Conservation (phyloP, 2,329 filamentous ascomycete species). For the Monosporascus cannonballus region DNA sequence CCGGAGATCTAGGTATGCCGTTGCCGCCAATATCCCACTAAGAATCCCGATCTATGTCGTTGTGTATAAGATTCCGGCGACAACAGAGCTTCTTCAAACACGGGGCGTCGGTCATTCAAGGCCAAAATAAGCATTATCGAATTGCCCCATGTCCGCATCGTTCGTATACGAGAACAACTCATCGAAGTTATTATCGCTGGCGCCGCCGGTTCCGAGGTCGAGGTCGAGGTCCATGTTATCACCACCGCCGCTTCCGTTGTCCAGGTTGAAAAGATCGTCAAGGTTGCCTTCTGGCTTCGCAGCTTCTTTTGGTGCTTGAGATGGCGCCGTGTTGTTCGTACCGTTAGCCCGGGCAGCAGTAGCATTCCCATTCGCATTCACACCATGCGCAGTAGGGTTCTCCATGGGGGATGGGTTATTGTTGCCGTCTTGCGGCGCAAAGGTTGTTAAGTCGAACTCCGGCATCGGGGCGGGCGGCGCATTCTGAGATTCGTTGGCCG, state of each 20-base stretch:
- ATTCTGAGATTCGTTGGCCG: slow-evolving; percentile 24
- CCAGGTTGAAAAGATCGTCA: slow-evolving; percentile 43
- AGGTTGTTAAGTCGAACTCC: slow-evolving; percentile 40
- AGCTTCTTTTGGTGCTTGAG: slow-evolving; percentile 13
- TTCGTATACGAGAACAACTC: slow-evolving; percentile 42
- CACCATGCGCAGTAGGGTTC: slow-evolving; percentile 3
- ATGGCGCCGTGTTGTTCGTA: slow-evolving; percentile 5
- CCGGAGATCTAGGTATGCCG: too few species aligned
- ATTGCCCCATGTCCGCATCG: slow-evolving; percentile 39
- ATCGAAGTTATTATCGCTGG: slow-evolving; percentile 41
- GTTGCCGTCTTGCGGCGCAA: slow-evolving; percentile 25
- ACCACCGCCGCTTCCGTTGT: slow-evolving; percentile 25
- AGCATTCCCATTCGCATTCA: background rate
- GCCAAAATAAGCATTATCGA: slow-evolving; percentile 42
- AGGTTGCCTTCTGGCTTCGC: slow-evolving; percentile 28
- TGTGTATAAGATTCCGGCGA: too few species aligned
- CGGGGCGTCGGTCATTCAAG: slow-evolving; percentile 16
- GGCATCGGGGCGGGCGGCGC: slow-evolving; percentile 28
- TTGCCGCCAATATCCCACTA: too few species aligned
- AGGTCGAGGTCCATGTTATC: slow-evolving; percentile 35
- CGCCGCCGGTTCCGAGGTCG: slow-evolving; percentile 30
- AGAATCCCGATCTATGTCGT: too few species aligned
- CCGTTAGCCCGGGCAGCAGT: background rate
- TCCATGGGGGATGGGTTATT: slow-evolving; percentile 17
- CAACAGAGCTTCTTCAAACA: too few species aligned